Base-by-base conservation (phyloP, 2,329 filamentous ascomycete species). In the Cryphonectria japonica region DNA sequence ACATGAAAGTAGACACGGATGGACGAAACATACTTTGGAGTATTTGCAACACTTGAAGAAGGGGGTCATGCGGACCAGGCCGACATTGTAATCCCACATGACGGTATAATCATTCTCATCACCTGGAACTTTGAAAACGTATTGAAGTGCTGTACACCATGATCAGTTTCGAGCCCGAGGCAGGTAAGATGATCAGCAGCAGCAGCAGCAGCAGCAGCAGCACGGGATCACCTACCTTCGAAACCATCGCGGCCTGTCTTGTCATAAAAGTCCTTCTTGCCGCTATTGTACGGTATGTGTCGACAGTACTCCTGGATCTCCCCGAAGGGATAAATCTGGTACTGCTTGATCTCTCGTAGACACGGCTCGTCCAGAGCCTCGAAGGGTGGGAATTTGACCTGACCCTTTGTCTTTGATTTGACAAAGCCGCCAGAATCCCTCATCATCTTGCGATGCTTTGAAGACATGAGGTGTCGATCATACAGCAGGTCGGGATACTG, bases 11-110 rank as follows among this genome's bases (percentile, higher is more conserved):
- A 22, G 65, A 50, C 9, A 13, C 16, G n/a, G 3, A 16, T 13
- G n/a, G 26, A 52, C 32, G 22, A 62, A 22, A 69, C 84, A 78
- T 79, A 94, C 95, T 89, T 99, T 99, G 74, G 91, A 88, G 78
- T 95, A 95, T 74, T 92, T 90, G 79, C 91, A 91, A 75, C 93
- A 94, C 80, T 97, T 97, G 87, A 98, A 98, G 78, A 98, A 93
- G 39, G 94, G 92, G 2, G 95, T 98, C 81, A 97, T 97, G 73
- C 95, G 91, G 73, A 98, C 95, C 41, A 98, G 90, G 11, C 96
- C 96, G 73, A 95, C 89, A 76, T 97, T 95, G 83, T 98, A 98
- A 80, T 99, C 96, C 96, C 96, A 99, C 89, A 98, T 94, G 72
- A 98, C 90, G 0, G 88, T 89, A 79, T 92, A 95, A 67, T 88